phyloP scores from a whole-genome alignment of 176 grass and related monocot species.

The Puya raimondii region DNA sequence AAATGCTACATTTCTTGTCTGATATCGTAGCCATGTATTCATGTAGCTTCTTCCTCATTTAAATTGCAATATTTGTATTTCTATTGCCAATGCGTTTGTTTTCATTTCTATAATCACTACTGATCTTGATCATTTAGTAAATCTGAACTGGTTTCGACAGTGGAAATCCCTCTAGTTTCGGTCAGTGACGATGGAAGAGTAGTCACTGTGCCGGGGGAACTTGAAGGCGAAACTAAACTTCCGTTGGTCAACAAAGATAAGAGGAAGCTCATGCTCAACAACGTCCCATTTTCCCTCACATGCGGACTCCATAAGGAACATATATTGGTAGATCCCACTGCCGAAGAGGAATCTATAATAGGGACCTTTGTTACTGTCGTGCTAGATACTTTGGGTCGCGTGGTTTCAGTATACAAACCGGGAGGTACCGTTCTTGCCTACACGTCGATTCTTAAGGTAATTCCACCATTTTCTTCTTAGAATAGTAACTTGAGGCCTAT shows the following conservation, averaged over 20 bases:
- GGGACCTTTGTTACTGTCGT: slow-evolving; percentile 68
- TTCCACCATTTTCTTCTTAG: slow-evolving; percentile 6
- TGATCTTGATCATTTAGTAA: neutral
- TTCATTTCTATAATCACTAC: neutral
- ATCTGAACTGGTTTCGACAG: slow-evolving; percentile 34
- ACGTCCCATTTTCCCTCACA: slow-evolving; percentile 73
- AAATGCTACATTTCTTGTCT: too few relatives aligned
- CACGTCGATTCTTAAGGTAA: slow-evolving; percentile 61
- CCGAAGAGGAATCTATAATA: slow-evolving; percentile 83
- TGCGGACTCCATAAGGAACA: slow-evolving; percentile 57
- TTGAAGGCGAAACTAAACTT: slow-evolving; percentile 48
- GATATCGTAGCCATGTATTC: too few relatives aligned
- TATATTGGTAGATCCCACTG: slow-evolving; percentile 66
- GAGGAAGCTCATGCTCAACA: slow-evolving; percentile 55
- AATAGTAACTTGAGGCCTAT: neutral
- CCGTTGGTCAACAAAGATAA: slow-evolving; percentile 89
- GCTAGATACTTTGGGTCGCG: slow-evolving; percentile 50
- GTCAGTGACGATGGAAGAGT: slow-evolving; percentile 86
- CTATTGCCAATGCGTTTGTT: neutral
- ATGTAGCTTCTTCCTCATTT: too few relatives aligned
- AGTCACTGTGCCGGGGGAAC: slow-evolving; percentile 49
- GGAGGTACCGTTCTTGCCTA: slow-evolving; percentile 50
- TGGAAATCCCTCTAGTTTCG: slow-evolving; percentile 90
- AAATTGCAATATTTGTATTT: too few relatives aligned
- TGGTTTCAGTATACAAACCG: slow-evolving; percentile 70